Evolutionary conservation across 768 basidiomycete species (phyloP), one percentile per base, ranked within the genome.

Genomic region (Amanita brunnescens): DNA sequence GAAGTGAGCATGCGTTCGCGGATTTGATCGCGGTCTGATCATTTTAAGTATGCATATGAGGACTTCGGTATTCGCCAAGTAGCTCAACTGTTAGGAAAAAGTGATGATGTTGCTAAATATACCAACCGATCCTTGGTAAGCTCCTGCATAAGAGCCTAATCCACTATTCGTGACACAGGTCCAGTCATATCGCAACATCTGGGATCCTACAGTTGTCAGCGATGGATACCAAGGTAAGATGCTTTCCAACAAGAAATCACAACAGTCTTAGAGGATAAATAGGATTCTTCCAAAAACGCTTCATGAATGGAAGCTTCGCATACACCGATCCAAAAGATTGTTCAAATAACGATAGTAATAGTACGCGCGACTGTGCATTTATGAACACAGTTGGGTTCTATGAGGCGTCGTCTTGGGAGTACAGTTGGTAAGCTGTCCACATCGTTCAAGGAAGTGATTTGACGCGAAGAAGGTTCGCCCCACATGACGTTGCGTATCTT

Each of bases 41-140:
- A 9, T 46, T 10, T 32, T 16, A 46, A 85, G 81, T 86, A 85
- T 57, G 78, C 81, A 18, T 85, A 84, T 56, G 81, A 85, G 55
- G 83, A 86, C 60, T 86, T 86, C 53, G 80, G 74, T 12, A 78
- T 85, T 39, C 77, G 81, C 37, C 82, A 86, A 63, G 82, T 85
- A 8, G 82, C 84, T 3, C 77, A 77, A 56, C 60, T 84, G 0
- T 66, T 85, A 14, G 76, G 76, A 3, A 82, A 84, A 54, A 62
- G 70, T 0, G 72, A 73, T 13, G 81, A 85, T 54, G 77, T 76
- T 16, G 67, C 67, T 14, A 74, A 64, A 30, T 86, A 79, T 58
- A 73, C 77, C 2, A 79, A 83, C 48, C 77, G 81, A 6, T 84
- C 83, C 35, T 62, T 81, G 61, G 82, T 83, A 60, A 32, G 76